Base-by-base conservation (phyloP, 805 yeast species). In the Deakozyma indianensis region DNA sequence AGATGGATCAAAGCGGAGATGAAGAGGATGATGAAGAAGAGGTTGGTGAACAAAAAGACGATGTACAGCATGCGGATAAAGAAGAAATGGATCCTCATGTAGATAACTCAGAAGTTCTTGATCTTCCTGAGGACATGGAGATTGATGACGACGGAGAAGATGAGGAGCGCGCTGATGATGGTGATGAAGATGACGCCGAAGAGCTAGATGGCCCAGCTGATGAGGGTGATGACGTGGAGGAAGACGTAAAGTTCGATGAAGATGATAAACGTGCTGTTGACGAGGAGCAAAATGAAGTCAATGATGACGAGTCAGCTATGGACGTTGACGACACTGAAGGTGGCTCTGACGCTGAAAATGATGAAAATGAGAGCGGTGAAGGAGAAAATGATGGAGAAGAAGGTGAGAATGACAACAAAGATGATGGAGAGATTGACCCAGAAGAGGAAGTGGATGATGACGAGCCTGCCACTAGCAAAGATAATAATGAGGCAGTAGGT, bases 61-160 rank as follows among this genome's bases (percentile, higher is more conserved):
- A 70, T n/a, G 78, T 68, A 1, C 77, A 74, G 1, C 83, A 77
- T 43, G 83, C 80, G 43, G 86, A 80, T 52, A 84, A 78, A 44
- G 92, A 83, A 43, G 77, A 80, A 48, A 60, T 84, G 44, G 94
- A 85, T 41, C 75, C 75, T 16, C 67, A 78, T 47, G 85, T 80
- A 41, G 90, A 88, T 18, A 95, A 92, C 58, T 69, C 78, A 3
- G 97, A 92, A 48, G 78, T 88, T 2, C 67, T 90, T 51, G 96
- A 92, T 21, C 68, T 90, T 23, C 96, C 97, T 0, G 97, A 92
- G 15, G 95, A 88, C 55, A 75, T 90, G 70, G 78, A 90, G 53
- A 67, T 90, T 24, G 97, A 90, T 56, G 78, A 79, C n/a, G 94
- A 75, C 22, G 80, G 72, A 3, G 88, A 78, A 9, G 75, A 68